phyloP scores from a whole-genome alignment of 345 rosid genomes.

The Euphorbia lathyris region DNA sequence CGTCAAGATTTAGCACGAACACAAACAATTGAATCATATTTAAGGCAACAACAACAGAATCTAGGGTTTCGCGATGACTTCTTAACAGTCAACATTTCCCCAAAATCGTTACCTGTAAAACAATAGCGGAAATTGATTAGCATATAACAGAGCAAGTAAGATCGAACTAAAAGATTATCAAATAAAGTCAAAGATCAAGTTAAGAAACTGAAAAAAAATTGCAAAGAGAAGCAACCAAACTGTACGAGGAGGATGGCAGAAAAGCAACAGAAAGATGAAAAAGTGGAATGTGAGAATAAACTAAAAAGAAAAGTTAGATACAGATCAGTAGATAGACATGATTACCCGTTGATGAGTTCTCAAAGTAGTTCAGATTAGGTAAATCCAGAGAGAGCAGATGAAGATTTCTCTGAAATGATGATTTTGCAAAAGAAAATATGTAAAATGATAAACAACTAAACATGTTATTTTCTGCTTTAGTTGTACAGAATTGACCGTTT shows the following conservation, averaged over 20 bases:
- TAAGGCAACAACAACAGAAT: not conserved
- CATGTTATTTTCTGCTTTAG: not conserved
- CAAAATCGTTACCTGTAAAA: not conserved
- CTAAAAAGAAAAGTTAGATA: conserved; percentile 4
- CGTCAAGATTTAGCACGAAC: conserved; percentile 10
- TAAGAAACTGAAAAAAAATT: not conserved
- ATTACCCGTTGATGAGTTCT: conserved; percentile 18
- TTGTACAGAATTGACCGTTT: not conserved
- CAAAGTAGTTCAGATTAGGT: not conserved
- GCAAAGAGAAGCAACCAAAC: too few species aligned
- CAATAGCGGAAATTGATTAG: not conserved
- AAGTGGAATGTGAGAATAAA: not conserved
- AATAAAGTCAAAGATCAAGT: conserved; percentile 6
- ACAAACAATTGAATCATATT: conserved; percentile 3
- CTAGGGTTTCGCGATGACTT: not conserved
- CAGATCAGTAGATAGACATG: conserved; percentile 11
- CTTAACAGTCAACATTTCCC: not conserved
- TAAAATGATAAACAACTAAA: not conserved
- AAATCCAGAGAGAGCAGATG: not conserved
- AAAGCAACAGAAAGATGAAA: not conserved
- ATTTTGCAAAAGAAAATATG: not conserved
- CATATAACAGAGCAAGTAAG: not conserved
- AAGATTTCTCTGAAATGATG: not conserved
- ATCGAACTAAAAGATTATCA: not conserved
- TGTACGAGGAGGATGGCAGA: not conserved